phyloP scores from a whole-genome alignment of 768 basidiomycete genomes.

The Russula lepida region DNA sequence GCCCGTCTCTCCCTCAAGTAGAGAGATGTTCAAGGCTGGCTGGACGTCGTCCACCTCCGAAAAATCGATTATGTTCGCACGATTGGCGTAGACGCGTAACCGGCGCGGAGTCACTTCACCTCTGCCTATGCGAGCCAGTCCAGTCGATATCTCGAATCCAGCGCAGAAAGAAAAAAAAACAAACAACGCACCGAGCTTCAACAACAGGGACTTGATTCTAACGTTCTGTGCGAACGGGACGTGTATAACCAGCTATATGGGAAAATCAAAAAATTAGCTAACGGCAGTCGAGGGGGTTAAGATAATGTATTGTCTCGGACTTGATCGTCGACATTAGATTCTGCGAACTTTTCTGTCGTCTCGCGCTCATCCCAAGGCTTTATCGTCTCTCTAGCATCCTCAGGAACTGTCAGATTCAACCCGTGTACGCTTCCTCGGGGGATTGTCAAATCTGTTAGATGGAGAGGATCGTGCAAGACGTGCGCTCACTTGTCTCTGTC shows the following conservation, averaged over 20 bases:
- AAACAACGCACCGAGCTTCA: constrained; percentile 56
- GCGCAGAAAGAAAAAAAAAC: neutral
- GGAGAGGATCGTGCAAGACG: neutral
- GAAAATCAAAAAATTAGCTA: neutral
- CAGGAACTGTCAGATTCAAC: constrained; percentile 71
- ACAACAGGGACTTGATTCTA: constrained; percentile 58
- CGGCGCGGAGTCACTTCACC: constrained; percentile 71
- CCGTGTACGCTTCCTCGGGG: constrained; percentile 57
- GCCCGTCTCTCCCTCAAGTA: constrained; percentile 60
- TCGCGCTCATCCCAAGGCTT: constrained; percentile 80
- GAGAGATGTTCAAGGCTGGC: constrained; percentile 62
- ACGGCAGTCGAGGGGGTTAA: neutral
- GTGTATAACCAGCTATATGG: constrained; percentile 71
- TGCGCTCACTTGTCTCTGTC: constrained; percentile 49
- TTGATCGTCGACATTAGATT: constrained; percentile 83
- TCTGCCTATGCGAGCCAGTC: constrained; percentile 40
- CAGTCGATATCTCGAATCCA: constrained; percentile 3
- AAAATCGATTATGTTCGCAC: constrained; percentile 70
- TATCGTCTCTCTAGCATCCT: constrained; percentile 65
- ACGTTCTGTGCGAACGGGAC: constrained; percentile 76
- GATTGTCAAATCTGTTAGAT: constrained; percentile 7
- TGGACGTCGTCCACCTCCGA: constrained; percentile 57
- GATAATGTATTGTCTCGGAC: constrained; percentile 31
- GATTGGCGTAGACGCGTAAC: constrained; percentile 67
- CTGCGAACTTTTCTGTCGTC: constrained; percentile 52